Evolutionary conservation across 768 basidiomycete species (phyloP).

Genomic region (Trametes gibbosa): DNA sequence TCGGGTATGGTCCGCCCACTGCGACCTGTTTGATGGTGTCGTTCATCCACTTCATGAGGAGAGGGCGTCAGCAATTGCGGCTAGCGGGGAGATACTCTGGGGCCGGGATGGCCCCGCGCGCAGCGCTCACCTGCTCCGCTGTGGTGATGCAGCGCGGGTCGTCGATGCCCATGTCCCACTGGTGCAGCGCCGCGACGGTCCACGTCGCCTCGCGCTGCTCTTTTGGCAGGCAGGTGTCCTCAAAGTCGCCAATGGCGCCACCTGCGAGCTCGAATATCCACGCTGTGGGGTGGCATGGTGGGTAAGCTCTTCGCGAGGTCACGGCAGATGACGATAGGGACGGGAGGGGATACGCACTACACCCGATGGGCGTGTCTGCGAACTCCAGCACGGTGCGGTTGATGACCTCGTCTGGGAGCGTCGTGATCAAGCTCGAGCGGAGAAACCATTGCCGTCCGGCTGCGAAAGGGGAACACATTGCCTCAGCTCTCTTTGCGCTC

Average conservation of each 20-base stretch:
- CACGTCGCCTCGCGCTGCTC: conserved; percentile 77
- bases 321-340: neutral
- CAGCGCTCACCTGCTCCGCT: conserved; percentile 66
- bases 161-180: conserved; percentile 84
- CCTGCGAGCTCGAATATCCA: conserved; percentile 93
- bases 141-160: conserved; percentile 80
- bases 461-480: neutral
- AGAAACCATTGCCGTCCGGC: conserved; percentile 90
- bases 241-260: conserved; percentile 71
- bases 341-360: conserved; percentile 58
- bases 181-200: conserved; percentile 86
- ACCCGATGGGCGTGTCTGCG: conserved; percentile 81
- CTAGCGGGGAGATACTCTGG: no score
- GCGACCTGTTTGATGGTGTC: conserved; percentile 69
- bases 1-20: conserved; percentile 80
- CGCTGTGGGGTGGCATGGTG: conserved; percentile 40
- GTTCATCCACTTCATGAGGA: conserved; percentile 64
- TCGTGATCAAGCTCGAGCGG: conserved; percentile 78
- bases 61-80: neutral
- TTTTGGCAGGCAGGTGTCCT: conserved; percentile 72
- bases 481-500: neutral
- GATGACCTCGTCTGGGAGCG: conserved; percentile 83
- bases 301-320: neutral
- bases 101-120: neutral
- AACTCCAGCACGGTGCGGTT: conserved; percentile 82